Evolutionary conservation across 2,329 filamentous ascomycete genomes (phyloP).

Genomic region (Fusarium sp.): DNA sequence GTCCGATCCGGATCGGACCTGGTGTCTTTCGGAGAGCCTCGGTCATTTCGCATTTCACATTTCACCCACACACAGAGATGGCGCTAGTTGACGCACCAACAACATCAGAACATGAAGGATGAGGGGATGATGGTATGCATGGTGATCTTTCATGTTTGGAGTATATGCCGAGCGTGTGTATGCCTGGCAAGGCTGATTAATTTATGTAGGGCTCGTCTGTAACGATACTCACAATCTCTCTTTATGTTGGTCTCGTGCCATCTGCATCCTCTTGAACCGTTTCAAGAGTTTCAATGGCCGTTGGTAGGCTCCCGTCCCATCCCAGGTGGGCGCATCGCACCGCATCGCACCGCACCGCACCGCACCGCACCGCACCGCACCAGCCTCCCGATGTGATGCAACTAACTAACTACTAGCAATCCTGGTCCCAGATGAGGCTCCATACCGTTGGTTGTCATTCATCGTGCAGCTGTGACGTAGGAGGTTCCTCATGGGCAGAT

Average conservation of each 20-base stretch:
- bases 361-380: background rate
- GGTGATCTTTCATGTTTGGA: background rate
- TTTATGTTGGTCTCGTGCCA: conserved; percentile 4
- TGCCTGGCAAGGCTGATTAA: background rate
- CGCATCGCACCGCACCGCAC: background rate
- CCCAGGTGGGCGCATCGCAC: background rate
- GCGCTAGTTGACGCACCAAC: conserved; percentile 2
- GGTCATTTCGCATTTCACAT: conserved; percentile 5
- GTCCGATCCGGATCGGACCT: conserved; percentile 29
- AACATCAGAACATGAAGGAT: background rate
- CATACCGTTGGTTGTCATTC: conserved; percentile 19
- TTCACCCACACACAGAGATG: conserved; percentile 2
- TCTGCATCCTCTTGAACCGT: background rate
- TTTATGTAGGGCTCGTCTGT: background rate
- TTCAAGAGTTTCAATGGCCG: background rate
- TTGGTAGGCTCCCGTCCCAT: background rate
- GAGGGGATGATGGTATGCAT: background rate
- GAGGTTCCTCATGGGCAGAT: conserved; percentile 19
- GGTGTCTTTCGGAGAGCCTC: conserved; percentile 21
- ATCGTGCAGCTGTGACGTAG: conserved; percentile 37
- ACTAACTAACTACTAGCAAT: background rate
- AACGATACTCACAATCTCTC: background rate
- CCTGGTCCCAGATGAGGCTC: conserved; percentile 31
- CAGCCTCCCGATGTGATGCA: background rate
- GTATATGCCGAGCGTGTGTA: background rate